Base-by-base conservation (phyloP, 257 asterid genomes). In the Echites panduratus region DNA sequence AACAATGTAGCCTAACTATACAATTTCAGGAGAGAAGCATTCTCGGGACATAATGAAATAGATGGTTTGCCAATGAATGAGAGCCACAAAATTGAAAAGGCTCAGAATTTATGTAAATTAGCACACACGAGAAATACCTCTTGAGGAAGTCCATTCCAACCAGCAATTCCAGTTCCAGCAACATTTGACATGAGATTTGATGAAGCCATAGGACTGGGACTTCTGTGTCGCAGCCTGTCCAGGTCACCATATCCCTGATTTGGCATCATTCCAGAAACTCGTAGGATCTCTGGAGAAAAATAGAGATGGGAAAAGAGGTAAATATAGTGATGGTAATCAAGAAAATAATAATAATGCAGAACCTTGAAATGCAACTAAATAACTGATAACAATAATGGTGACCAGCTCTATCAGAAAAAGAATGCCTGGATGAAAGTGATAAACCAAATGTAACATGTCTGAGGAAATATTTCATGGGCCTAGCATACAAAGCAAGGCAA, bases 131-230 rank as follows among this genome's bases (percentile, higher is more conserved):
- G 22, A 73, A n/a, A 74, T 76, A 89, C 97, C 90, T 90, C 98
- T 67, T 79, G 98, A 5, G 89, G 89, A 70, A 86, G 86, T 65
- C 93, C 93, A 82, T 87, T 89, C 98, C 98, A 93, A 74, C 91
- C 87, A 17, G 84, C 66, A 78, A 91, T 79, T 72, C 96, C 94
- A 61, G 91, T 73, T 70, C 92, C 87, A 16, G 81, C 74, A 65
- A 86, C 88, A 79, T 85, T 90, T 68, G 96, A 83, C 79, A 92
- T 72, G 71, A 87, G 88, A 80, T 87, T 87, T 40, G 91, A 78
- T 38, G 98, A 90, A 69, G 96, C 97, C 98, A 93, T 93, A 9
- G 98, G 98, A 80, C 97, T 93, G 68, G 97, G 98, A 78, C 98
- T 93, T 82, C 98, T 85, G 64, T 90, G 97, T 65, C 96, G 87